Percentiles rank a stretch among this genome's conserved stretches.
Conservation (phyloP, 257 asterid species). For the Verbascum thapsus region DNA sequence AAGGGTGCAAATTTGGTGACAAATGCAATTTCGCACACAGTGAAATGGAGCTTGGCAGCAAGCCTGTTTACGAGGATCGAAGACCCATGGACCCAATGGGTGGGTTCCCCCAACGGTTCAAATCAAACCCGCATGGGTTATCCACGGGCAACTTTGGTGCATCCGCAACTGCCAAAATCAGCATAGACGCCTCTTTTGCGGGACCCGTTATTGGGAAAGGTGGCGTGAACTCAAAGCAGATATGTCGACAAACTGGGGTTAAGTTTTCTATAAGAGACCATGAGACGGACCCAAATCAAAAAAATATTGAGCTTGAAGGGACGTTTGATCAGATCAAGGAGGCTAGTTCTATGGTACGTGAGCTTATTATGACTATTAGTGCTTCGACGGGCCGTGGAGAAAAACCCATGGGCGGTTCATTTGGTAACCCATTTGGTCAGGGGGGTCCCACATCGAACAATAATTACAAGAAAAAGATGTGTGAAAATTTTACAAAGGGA, state of each 20-base stretch:
- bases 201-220: conserved; percentile 61
- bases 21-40: conserved; percentile 57
- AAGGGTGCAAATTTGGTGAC: conserved; percentile 61
- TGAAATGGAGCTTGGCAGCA: conserved; percentile 45
- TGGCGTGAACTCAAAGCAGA: conserved; percentile 54
- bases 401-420: conserved; percentile 28
- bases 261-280: conserved; percentile 55
- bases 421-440: too few relatives aligned
- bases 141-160: conserved; percentile 51
- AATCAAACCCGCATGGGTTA: conserved; percentile 28
- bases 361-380: conserved; percentile 38
- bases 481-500: conserved; percentile 50
- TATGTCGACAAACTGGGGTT: conserved; percentile 51
- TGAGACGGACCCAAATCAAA: conserved; percentile 44
- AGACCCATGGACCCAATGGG: conserved; percentile 29
- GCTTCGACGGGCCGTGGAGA: conserved; percentile 31
- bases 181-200: conserved; percentile 54
- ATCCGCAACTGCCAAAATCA: conserved; percentile 56
- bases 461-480: conserved; percentile 48
- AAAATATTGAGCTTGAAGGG: conserved; percentile 64
- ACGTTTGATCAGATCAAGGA: conserved; percentile 60
- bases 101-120: too few relatives aligned
- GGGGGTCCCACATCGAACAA: conserved; percentile 28
- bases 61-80: conserved; percentile 36
- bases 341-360: conserved; percentile 52